phyloP scores from a whole-genome alignment of 371 early-diverging fungal species.

The Mortierella sp. region DNA sequence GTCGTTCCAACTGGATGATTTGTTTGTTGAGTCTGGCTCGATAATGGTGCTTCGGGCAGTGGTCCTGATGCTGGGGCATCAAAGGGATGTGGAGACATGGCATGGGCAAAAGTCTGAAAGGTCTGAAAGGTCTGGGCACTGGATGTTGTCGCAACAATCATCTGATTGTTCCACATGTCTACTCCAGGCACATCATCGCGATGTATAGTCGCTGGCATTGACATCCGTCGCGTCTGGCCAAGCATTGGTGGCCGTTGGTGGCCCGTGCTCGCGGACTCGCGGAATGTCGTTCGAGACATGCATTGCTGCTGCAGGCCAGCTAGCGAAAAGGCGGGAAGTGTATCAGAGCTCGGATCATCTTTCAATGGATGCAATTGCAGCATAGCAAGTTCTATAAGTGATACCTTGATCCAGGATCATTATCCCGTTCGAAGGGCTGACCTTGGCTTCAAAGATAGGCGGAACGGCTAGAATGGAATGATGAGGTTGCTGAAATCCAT shows the following conservation, averaged over 20 bases:
- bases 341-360: background rate
- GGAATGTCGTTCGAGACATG: background rate
- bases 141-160: background rate
- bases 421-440: too few species aligned
- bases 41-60: background rate
- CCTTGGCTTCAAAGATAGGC: background rate
- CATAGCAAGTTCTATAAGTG: background rate
- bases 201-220: constrained; percentile 40
- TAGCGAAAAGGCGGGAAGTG: background rate
- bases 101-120: background rate
- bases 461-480: background rate
- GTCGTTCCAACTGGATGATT: background rate
- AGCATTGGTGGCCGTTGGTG: constrained; percentile 15
- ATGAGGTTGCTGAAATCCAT: background rate
- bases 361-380: background rate
- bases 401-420: background rate
- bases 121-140: constrained; percentile 2
- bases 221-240: constrained; percentile 40
- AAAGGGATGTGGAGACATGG: background rate
- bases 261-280: background rate
- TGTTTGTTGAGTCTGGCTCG: background rate
- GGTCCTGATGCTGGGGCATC: background rate
- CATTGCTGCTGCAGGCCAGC: background rate
- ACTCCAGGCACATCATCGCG: background rate
- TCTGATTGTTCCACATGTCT: constrained; percentile 3